phyloP scores from a whole-genome alignment of 2,329 filamentous ascomycete genomes.

The Myriosclerotinia duriaeana region DNA sequence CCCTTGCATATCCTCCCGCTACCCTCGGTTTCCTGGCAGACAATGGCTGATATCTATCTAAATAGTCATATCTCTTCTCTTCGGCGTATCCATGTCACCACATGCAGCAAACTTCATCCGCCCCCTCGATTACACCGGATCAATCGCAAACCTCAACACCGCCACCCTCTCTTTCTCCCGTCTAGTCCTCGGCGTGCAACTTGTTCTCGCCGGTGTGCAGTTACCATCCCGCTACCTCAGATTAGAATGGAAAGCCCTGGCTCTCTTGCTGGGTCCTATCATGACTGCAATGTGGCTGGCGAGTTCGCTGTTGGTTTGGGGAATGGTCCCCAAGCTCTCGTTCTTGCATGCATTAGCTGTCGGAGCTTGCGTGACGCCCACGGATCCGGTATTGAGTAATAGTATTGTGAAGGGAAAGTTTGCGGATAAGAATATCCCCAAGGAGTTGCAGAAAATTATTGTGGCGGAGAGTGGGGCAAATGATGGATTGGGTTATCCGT shows the following conservation, averaged over 20 bases:
- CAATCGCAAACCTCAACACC: constrained; percentile 58
- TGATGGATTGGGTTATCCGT: constrained; percentile 82
- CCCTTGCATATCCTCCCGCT: not conserved
- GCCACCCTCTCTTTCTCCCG: constrained; percentile 84
- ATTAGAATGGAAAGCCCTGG: constrained; percentile 74
- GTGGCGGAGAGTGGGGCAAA: constrained; percentile 82
- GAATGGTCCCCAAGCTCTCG: constrained; percentile 65
- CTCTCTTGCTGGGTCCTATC: constrained; percentile 74
- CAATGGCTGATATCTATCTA: not conserved
- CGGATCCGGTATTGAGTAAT: constrained; percentile 83
- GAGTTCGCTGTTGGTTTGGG: constrained; percentile 79
- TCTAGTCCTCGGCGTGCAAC: constrained; percentile 84
- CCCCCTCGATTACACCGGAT: constrained; percentile 71
- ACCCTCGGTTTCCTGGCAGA: not conserved
- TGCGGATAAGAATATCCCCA: constrained; percentile 85
- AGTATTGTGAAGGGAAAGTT: constrained; percentile 93
- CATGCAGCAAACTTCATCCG: constrained; percentile 73
- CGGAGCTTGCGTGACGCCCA: constrained; percentile 86
- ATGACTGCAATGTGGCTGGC: constrained; percentile 86
- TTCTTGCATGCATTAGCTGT: constrained; percentile 79
- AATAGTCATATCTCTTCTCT: constrained; percentile 77
- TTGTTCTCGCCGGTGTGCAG: constrained; percentile 85
- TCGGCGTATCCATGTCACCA: constrained; percentile 76
- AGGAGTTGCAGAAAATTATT: constrained; percentile 76
- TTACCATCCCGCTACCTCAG: constrained; percentile 78